Percentiles rank a stretch among this genome's conserved stretches.
phyloP scores from a whole-genome alignment of 331 rosid genomes.

The Pyracantha coccinea region DNA sequence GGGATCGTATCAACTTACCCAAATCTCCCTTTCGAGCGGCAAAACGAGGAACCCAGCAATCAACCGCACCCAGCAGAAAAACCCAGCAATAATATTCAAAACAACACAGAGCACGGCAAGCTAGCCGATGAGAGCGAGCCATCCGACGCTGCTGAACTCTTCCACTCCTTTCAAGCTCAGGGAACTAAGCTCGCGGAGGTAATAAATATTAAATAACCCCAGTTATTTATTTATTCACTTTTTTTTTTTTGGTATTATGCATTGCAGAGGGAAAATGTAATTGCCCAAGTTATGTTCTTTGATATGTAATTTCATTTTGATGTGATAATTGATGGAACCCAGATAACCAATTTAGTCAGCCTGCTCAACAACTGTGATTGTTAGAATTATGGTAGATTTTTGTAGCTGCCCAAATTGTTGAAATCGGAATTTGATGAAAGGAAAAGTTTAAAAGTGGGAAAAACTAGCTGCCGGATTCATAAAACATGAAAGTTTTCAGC shows the following conservation, averaged over 20 bases:
- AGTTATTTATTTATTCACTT: neutral
- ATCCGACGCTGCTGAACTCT: slow-evolving; percentile 22
- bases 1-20: slow-evolving; percentile 27
- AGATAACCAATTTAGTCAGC: neutral
- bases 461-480: neutral
- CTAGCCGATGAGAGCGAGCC: neutral
- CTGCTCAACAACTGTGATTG: neutral
- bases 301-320: neutral
- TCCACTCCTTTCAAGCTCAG: slow-evolving; percentile 48
- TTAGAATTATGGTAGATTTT: neutral
- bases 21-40: slow-evolving; percentile 48
- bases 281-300: neutral
- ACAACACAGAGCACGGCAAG: neutral
- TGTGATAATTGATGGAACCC: neutral
- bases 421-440: neutral
- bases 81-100: neutral
- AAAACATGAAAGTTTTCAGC: neutral
- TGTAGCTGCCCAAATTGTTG: neutral
- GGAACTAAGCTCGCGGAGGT: slow-evolving; percentile 76
- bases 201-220: neutral
- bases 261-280: neutral
- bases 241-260: neutral
- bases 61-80: neutral
- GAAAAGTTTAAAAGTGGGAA: neutral
- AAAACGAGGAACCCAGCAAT: slow-evolving; percentile 2